Evolutionary conservation across 768 basidiomycete species (phyloP).

Genomic region (Kwoniella sp.): DNA sequence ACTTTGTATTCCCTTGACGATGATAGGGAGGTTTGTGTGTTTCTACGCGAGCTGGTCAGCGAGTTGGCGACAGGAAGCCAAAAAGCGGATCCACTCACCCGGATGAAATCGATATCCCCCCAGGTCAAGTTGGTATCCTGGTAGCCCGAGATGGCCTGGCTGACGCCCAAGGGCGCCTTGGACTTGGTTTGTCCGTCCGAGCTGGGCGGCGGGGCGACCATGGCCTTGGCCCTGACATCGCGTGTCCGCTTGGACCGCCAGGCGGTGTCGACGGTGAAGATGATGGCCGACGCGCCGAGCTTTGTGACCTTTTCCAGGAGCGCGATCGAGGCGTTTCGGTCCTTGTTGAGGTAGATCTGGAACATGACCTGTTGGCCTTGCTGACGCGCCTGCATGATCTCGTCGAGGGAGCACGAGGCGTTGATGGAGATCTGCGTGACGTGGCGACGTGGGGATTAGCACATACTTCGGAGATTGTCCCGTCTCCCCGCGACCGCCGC

Average conservation of each 20-base stretch:
- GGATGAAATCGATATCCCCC: constrained; percentile 48
- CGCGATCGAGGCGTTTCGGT: constrained; percentile 63
- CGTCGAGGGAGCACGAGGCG: constrained; percentile 50
- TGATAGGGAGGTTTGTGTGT: constrained; percentile 54
- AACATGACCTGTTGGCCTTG: constrained; percentile 48
- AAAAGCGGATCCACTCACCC: constrained; percentile 24
- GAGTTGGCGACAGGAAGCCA: background rate
- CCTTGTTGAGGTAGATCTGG: constrained; percentile 70
- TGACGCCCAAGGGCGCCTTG: constrained; percentile 42
- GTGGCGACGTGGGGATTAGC: background rate
- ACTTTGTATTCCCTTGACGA: constrained; percentile 55
- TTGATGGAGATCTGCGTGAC: constrained; percentile 50
- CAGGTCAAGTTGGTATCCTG: constrained; percentile 50
- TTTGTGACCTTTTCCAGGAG: constrained; percentile 67
- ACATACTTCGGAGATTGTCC: background rate
- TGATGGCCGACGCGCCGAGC: constrained; percentile 80
- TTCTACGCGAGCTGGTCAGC: constrained; percentile 43
- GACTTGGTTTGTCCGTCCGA: constrained; percentile 5
- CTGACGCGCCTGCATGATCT: constrained; percentile 47
- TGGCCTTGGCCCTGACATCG: constrained; percentile 41
- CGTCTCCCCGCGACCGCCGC: too few species aligned
- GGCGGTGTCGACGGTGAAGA: constrained; percentile 87
- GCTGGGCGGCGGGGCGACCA: constrained; percentile 13
- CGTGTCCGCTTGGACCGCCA: constrained; percentile 65
- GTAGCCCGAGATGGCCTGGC: constrained; percentile 46